Evolutionary conservation across 2,329 filamentous ascomycete species (phyloP), one percentile per base, ranked within the genome.

Genomic region (Penicillium expansum): DNA sequence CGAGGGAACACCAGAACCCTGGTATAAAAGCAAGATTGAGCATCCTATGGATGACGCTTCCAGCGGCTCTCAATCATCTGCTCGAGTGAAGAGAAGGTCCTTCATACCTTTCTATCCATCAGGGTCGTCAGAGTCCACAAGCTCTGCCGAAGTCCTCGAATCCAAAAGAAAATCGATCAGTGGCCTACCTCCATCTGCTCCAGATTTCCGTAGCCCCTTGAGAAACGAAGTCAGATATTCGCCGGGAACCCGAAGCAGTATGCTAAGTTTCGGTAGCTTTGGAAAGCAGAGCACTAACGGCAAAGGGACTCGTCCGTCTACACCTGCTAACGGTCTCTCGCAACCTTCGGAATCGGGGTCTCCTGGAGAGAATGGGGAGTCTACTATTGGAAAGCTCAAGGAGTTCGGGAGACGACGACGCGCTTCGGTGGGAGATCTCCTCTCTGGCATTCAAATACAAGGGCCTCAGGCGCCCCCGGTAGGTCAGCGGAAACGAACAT

Each of bases 351-450:
- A 35, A 8, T 52, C 57, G 3, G 52, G 33, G 5, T 59, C 59
- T 44, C 48, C 58, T 22, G 58, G 45, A 27, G 60, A 50, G 16
- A 63, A 60, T 27, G 43, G 43, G n/a, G 61, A 63, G 32, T 66
- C 68, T 14, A 58, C 63, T 41, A 66, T 68, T 56, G 62, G 62
- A 24, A 72, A 67, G 48, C 48, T 71, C 54, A 71, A 69, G 49
- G 62, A 55, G 33, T 66, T 70, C 24, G 60, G 65, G n/a, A 66
- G 59, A 38, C 65, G 67, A 29, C 69, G 67, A 18, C 65, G 69
- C 18, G 52, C 62, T 14, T 72, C 70, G 2, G 60, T 67, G 18
- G 60, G 64, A 27, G 63, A 65, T 57, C 51, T 65, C 10, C 44
- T 63, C 18, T 45, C 66, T 24, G 59, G 56, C 10, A 45, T 65